Evolutionary conservation across 305 asterid species (phyloP).

Genomic region (Fraxinus angustifolia): DNA sequence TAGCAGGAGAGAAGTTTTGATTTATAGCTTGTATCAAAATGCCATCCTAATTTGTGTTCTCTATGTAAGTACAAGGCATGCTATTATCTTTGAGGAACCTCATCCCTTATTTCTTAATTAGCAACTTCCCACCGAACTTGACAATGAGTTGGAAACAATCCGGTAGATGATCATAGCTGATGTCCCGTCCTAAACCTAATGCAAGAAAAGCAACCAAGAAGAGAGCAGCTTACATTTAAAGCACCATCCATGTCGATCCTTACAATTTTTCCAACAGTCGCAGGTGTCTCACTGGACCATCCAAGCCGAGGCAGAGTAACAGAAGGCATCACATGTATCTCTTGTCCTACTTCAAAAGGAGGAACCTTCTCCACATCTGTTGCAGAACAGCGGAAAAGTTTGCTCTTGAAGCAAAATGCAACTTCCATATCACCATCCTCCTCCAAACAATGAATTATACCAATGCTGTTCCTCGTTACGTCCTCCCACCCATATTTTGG

Average conservation of each 20-base stretch:
- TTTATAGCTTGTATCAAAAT: not conserved
- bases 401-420: constrained; percentile 91
- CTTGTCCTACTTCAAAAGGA: constrained; percentile 85
- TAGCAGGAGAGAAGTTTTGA: not conserved
- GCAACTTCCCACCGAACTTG: not conserved
- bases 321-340: constrained; percentile 68
- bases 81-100: not conserved
- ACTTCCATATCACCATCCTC: constrained; percentile 95
- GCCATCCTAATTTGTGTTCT: not conserved
- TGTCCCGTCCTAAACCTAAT: constrained; percentile 8
- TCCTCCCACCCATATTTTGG: constrained; percentile 99
- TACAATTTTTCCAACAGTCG: constrained; percentile 74
- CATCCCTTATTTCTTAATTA: not conserved
- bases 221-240: constrained; percentile 64
- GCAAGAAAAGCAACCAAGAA: constrained; percentile 20
- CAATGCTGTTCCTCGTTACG: constrained; percentile 71
- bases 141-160: not conserved
- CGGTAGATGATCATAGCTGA: not conserved
- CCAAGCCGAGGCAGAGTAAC: constrained; percentile 90
- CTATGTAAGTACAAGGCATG: not conserved
- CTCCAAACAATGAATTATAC: constrained; percentile 88
- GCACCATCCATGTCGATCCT: constrained; percentile 96
- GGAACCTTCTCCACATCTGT: constrained; percentile 87
- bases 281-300: constrained; percentile 91
- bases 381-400: constrained; percentile 78